A percentile compares a stretch with the other conserved stretches of the same genome.
phyloP scores from a whole-genome alignment of 306 rosid species.

The Malus fusca region DNA sequence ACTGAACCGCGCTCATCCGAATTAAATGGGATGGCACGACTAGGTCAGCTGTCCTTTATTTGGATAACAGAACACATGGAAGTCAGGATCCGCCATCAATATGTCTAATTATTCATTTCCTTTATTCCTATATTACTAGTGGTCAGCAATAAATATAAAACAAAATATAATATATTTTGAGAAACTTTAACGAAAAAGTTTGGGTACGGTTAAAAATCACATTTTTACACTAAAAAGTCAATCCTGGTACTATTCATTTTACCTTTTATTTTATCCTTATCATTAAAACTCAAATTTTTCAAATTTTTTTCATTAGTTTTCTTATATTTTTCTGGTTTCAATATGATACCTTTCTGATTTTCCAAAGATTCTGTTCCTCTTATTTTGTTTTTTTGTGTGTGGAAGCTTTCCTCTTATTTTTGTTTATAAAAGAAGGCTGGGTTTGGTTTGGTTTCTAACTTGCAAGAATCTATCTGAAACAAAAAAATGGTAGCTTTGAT shows the following conservation, averaged over 20 bases:
- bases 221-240: no score
- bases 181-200: no score
- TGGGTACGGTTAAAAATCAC: no score
- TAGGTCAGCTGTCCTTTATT: background rate
- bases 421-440: background rate
- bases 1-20: no score
- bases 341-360: background rate
- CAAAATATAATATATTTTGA: background rate
- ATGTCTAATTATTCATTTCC: background rate
- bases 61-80: background rate
- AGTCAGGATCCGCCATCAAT: background rate
- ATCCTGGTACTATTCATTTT: no score
- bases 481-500: constrained; percentile 52
- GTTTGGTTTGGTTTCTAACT: background rate
- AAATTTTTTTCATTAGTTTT: no score
- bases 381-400: background rate
- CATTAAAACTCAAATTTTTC: no score
- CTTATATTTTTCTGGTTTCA: background rate
- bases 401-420: background rate
- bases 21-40: background rate
- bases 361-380: background rate
- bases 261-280: no score
- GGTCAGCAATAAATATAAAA: background rate
- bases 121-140: background rate
- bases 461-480: background rate